phyloP scores from a whole-genome alignment of 768 basidiomycete genomes.

The Agaricus bisporus region DNA sequence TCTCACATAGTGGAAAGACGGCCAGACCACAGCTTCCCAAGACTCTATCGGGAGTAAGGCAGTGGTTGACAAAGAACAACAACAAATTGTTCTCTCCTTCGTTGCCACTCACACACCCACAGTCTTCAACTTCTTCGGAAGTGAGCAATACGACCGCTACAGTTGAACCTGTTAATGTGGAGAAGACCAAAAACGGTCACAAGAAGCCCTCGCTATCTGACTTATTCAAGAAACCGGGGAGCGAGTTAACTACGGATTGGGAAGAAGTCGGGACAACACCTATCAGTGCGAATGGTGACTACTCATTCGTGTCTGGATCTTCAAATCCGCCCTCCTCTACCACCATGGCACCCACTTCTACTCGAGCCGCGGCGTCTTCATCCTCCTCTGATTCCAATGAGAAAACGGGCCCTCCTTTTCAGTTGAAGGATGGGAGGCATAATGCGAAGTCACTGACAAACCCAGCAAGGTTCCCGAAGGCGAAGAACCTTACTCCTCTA shows the following conservation, averaged over 20 bases:
- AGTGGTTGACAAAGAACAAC: slow-evolving; percentile 65
- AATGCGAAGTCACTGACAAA: slow-evolving; percentile 20
- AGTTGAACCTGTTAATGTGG: background rate
- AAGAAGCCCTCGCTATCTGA: slow-evolving; percentile 70
- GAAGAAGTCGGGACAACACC: slow-evolving; percentile 55
- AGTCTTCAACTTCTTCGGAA: slow-evolving; percentile 11
- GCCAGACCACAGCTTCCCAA: slow-evolving; percentile 51
- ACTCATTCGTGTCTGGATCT: slow-evolving; percentile 2
- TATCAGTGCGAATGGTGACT: slow-evolving; percentile 27
- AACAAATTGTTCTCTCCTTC: slow-evolving; percentile 49
- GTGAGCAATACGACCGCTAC: background rate
- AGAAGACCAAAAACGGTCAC: slow-evolving; percentile 24
- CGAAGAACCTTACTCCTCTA: slow-evolving; percentile 30
- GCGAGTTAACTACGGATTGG: slow-evolving; percentile 54
- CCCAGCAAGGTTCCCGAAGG: slow-evolving; percentile 36
- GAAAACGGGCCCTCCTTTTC: slow-evolving; percentile 4
- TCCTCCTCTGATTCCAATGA: slow-evolving; percentile 8
- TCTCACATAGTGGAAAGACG: slow-evolving; percentile 30
- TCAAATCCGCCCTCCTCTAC: slow-evolving; percentile 8
- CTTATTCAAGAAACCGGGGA: slow-evolving; percentile 54
- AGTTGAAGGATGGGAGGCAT: slow-evolving; percentile 12
- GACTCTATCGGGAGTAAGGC: slow-evolving; percentile 72
- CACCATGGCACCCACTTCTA: background rate
- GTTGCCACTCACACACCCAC: slow-evolving; percentile 20
- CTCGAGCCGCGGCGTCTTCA: slow-evolving; percentile 7